These are phyloP conservation scores for Podospora comata DNA, from an alignment of 495 filamentous ascomycete species.

Conservation along the genomic window DNA sequence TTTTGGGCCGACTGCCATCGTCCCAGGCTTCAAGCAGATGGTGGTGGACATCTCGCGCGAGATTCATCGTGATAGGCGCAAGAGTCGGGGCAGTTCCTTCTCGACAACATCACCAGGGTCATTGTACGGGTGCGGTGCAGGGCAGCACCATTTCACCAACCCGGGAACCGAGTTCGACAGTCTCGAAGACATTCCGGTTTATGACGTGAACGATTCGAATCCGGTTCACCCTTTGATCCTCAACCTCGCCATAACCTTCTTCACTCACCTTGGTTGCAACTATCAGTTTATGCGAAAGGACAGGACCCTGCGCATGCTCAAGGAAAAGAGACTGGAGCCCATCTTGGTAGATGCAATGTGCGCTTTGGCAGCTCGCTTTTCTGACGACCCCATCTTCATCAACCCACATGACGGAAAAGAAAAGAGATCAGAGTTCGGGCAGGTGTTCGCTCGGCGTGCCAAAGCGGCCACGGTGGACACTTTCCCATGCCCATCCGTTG, in stretches of 20 bases:
- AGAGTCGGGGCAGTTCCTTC: constrained; percentile 42
- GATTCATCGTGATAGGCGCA: constrained; percentile 43
- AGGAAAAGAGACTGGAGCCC: constrained; percentile 74
- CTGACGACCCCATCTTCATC: constrained; percentile 60
- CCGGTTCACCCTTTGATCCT: constrained; percentile 69
- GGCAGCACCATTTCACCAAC: constrained; percentile 26
- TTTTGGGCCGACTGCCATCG: constrained; percentile 84
- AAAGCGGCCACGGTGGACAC: constrained; percentile 71
- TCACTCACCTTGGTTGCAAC: constrained; percentile 72
- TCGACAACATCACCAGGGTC: constrained; percentile 41
- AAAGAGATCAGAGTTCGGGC: constrained; percentile 60
- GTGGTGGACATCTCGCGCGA: constrained; percentile 60
- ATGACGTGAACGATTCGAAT: constrained; percentile 65
- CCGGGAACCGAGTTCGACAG: constrained; percentile 49
- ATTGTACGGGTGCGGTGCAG: constrained; percentile 18
- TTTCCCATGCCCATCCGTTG: constrained; percentile 73
- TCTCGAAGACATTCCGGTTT: constrained; percentile 69
- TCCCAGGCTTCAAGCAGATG: constrained; percentile 91
- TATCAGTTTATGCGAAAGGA: constrained; percentile 75
- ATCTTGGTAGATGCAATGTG: constrained; percentile 87
- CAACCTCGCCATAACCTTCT: constrained; percentile 73
- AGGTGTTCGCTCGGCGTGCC: constrained; percentile 73
- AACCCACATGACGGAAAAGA: constrained; percentile 53
- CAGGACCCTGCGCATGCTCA: constrained; percentile 64
- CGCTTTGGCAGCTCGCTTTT: constrained; percentile 77